Percentiles rank a stretch among this genome's conserved stretches.
phyloP scores from a whole-genome alignment of 116 monocot genomes.

The Posidonia oceanica region DNA sequence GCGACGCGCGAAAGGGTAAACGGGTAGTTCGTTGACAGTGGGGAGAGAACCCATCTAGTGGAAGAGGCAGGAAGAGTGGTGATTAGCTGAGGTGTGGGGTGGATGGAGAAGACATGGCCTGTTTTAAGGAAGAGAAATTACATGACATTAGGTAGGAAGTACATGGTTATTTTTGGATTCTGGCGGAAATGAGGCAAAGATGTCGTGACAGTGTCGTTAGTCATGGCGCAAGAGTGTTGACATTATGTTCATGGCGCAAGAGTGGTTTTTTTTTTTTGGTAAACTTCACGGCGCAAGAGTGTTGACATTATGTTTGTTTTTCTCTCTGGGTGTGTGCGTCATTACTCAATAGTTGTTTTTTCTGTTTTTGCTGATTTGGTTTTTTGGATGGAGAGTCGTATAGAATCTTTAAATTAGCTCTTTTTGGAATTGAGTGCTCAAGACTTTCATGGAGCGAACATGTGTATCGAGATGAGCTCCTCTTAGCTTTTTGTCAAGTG shows the following conservation, averaged over 20 bases:
- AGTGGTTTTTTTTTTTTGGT: too few relatives aligned
- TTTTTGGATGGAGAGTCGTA: too few relatives aligned
- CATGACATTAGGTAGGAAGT: not conserved
- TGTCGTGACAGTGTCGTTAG: constrained; percentile 1
- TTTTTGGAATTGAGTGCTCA: too few relatives aligned
- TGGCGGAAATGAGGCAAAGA: not conserved
- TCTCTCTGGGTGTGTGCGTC: too few relatives aligned
- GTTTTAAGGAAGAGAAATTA: not conserved
- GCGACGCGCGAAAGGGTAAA: constrained; percentile 67
- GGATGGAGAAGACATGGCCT: not conserved
- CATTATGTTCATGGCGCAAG: not conserved
- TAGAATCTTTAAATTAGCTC: too few relatives aligned
- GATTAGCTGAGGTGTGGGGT: not conserved
- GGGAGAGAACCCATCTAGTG: constrained; percentile 39
- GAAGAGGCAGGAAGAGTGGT: not conserved
- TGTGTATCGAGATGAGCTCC: too few relatives aligned
- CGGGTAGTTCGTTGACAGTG: constrained; percentile 6
- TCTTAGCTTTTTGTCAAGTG: too few relatives aligned
- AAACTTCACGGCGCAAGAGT: too few relatives aligned
- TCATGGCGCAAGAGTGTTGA: not conserved
- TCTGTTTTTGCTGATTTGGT: too few relatives aligned
- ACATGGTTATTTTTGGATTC: not conserved
- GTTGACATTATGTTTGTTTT: too few relatives aligned
- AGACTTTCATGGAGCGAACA: too few relatives aligned
- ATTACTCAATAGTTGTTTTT: too few relatives aligned